Conservation (phyloP, 2,329 filamentous ascomycete species). For the Xylaria hypoxylon region DNA sequence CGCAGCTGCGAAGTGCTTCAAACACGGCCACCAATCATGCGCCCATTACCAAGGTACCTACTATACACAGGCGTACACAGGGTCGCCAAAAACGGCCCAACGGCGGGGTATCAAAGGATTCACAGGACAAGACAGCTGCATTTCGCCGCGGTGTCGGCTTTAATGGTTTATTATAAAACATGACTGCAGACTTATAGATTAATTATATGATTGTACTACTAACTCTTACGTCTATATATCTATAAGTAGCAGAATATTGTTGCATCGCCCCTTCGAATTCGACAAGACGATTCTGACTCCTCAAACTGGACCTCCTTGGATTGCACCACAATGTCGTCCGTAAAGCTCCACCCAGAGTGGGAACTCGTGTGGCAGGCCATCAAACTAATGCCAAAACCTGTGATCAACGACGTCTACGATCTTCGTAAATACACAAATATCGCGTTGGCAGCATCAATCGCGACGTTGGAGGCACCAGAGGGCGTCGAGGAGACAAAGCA, state of each 20-base stretch:
- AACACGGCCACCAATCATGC: too few relatives aligned
- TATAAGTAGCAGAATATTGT: conserved; percentile 3
- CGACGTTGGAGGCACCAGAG: not conserved
- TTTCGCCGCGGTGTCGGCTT: not conserved
- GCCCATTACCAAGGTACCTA: too few relatives aligned
- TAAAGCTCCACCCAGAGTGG: conserved; percentile 39
- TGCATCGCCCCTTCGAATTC: not conserved
- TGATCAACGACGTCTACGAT: conserved; percentile 24
- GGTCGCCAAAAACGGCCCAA: not conserved
- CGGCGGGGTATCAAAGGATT: not conserved
- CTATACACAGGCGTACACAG: too few relatives aligned
- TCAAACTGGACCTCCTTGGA: not conserved
- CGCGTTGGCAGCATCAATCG: not conserved
- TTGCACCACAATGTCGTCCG: conserved; percentile 26
- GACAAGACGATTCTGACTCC: not conserved
- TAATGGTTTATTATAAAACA: not conserved
- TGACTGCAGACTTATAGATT: not conserved
- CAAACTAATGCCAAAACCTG: conserved; percentile 17
- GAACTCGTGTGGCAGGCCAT: conserved; percentile 7
- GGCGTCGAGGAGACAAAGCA: conserved; percentile 40
- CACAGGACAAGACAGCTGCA: not conserved
- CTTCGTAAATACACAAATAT: conserved; percentile 14
- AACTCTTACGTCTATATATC: not conserved
- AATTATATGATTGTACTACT: not conserved
- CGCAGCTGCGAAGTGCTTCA: too few relatives aligned